phyloP scores from a whole-genome alignment of 352 stramenopile species.

The Phytophthora sansomeana region DNA sequence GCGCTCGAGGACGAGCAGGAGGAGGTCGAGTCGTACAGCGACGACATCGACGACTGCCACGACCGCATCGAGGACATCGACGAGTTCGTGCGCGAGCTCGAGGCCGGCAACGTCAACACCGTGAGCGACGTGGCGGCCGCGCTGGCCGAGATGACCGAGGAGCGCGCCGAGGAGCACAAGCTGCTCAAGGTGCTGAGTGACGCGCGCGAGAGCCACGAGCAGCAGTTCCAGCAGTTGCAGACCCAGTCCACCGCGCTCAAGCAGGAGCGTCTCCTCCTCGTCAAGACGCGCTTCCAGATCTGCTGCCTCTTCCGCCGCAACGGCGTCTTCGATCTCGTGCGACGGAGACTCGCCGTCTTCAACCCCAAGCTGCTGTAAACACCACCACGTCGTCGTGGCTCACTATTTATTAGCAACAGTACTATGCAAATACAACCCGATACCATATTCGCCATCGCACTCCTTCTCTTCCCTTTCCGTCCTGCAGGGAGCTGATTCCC shows the following conservation, averaged over 20 bases:
- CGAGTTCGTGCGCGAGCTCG: slow-evolving; percentile 48
- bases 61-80: slow-evolving; percentile 55
- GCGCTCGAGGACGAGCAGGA: slow-evolving; percentile 49
- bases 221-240: slow-evolving; percentile 39
- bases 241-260: slow-evolving; percentile 34
- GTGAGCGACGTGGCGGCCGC: slow-evolving; percentile 42
- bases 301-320: slow-evolving; percentile 53
- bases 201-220: slow-evolving; percentile 43
- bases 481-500: slow-evolving; percentile 10
- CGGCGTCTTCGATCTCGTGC: slow-evolving; percentile 51
- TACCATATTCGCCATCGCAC: slow-evolving; percentile 20
- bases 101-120: slow-evolving; percentile 39
- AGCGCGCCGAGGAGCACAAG: slow-evolving; percentile 50
- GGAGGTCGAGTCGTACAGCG: slow-evolving; percentile 49
- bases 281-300: slow-evolving; percentile 47
- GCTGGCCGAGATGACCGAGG: slow-evolving; percentile 45
- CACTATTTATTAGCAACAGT: slow-evolving; percentile 51
- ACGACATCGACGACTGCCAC: slow-evolving; percentile 55
- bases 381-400: neutral
- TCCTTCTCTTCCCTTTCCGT: neutral
- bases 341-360: slow-evolving; percentile 40
- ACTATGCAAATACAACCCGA: slow-evolving; percentile 42
- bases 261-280: slow-evolving; percentile 38
- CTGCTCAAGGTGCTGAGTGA: slow-evolving; percentile 46
- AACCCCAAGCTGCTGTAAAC: slow-evolving; percentile 44